Base-by-base conservation (phyloP, 306 rosid genomes). In the Mucuna pruriens region DNA sequence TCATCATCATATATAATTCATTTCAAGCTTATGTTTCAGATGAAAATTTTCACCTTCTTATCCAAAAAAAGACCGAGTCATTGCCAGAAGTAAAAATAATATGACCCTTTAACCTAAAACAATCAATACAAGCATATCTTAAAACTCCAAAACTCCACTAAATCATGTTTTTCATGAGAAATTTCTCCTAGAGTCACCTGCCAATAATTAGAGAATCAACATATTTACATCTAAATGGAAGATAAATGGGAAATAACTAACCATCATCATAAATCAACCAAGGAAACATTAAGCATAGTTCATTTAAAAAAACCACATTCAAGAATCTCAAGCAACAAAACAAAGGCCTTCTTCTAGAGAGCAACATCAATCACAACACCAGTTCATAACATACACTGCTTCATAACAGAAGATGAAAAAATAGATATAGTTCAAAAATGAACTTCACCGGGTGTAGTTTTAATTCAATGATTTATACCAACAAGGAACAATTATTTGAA, bases 321-420 rank as follows among this genome's bases (percentile, higher is more conserved):
- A 77, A 5, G 7, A 60, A 60, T 60, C 66, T 23, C 1, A 17
- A 57, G 12, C n/a, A 26, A 57, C 19, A 39, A 17, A 39, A 44
- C 38, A 39, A 17, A 39, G 54, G 77, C 75, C 51, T 17, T 1
- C 2, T n/a, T 1, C 2, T n/a, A 45, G 12, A 52, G 33, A 42
- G 26, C 34, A 49, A 49, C 65, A 49, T 61, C n/a, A 77, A 70
- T 60, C 46, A 67, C 54, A 74, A 67, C 54, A 74, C 22, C 54
- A 5, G 1, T 20, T 54, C 62, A 19, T 63, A 22, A 16, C 34
- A 58, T 10, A 9, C 71, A 44, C 13, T 44, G 25, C 52, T 58
- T 63, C 63, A 39, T n/a, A 57, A 31, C 12, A 62, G 51, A 45
- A 20, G 25, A 49, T 33, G 48, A 19, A 74, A 86, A 71, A 8